Conservation (phyloP, 192 early-diverging fungal species). For the Umbelopsis isabellina region DNA sequence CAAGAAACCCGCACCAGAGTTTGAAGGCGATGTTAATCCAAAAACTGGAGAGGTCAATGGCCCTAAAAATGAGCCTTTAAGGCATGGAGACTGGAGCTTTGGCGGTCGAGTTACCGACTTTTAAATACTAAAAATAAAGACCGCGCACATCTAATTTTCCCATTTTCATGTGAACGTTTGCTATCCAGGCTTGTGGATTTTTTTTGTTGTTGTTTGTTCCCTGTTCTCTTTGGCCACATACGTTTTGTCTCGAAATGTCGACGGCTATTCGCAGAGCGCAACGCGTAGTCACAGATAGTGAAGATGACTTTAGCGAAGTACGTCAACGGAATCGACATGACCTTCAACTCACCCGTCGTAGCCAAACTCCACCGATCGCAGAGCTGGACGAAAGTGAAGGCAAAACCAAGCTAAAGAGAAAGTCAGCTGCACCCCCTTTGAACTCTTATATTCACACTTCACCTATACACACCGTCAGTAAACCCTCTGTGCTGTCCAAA, state of each 20-base stretch:
- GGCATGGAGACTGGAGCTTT: conserved; percentile 83
- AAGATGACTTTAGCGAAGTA: conserved; percentile 31
- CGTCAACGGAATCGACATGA: conserved; percentile 6
- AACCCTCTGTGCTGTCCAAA: conserved; percentile 77
- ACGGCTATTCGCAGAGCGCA: conserved; percentile 18
- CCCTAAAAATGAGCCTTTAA: conserved; percentile 81
- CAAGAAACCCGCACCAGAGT: conserved; percentile 53
- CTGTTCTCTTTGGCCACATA: conserved; percentile 12
- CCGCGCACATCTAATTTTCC: not conserved
- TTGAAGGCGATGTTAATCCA: conserved; percentile 79
- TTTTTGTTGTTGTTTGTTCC: conserved; percentile 20
- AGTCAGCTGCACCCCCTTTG: not conserved
- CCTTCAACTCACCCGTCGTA: conserved; percentile 19
- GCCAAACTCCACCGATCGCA: conserved; percentile 19
- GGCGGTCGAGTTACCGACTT: conserved; percentile 67
- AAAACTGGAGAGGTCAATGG: conserved; percentile 44
- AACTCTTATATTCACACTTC: conserved; percentile 42
- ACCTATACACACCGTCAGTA: conserved; percentile 65
- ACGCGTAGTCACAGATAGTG: conserved; percentile 39
- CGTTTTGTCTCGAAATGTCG: not conserved
- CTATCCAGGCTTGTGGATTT: conserved; percentile 1
- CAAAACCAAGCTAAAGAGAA: conserved; percentile 8
- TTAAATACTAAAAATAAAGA: conserved; percentile 29
- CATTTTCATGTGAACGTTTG: conserved; percentile 13
- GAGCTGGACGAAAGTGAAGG: conserved; percentile 2